Base-by-base conservation (phyloP, 2,329 filamentous ascomycete genomes). In the Pseudophaeomoniella oleicola region DNA sequence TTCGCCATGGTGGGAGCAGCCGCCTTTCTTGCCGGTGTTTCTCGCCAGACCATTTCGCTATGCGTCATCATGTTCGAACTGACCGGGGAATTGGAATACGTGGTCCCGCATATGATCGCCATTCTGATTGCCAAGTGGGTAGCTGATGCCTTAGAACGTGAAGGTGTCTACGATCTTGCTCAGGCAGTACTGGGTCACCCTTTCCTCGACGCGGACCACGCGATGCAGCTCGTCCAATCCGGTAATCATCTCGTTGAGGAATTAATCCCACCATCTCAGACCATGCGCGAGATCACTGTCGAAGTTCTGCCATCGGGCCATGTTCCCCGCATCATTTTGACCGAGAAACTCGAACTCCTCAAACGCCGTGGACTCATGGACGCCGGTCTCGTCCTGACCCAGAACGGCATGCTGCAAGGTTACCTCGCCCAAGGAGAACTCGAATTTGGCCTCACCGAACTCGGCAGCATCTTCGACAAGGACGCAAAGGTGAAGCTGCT, bases 51-150 rank as follows among this genome's bases (percentile, higher is more conserved):
- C 0, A 66, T 74, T 6, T 68, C 64, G 2, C 57, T 75, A 4
- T 64, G 66, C 5, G 71, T 75, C 29, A 72, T 75, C 51, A 74
- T 75, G 69, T 74, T 75, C 50, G 70, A 72, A 48, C 58, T 75
- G 5, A 75, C 71, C 0, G 71, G 71, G 29, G 69, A 73, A 44
- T 60, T 74, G 5, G 64, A 70, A 40, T 74, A 72, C 49, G 63
- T 70, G 6, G 56, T 72, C 1, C 69, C 71, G 9, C 65, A 71
- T 42, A 75, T 74, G 69, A 61, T 72, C 15, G 69, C 71, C 4
- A 75, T 75, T 38, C 56, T 75, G 4, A 62, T 71, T 0, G 68
- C 70, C 0, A 75, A 75, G 51, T 75, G 69, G 69, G 61, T 67
- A 4, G 70, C 71, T 1, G 71, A 75, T 47, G 57, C 60, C 3